phyloP scores from a whole-genome alignment of 2,329 filamentous ascomycete species.

The Fusarium nanum region DNA sequence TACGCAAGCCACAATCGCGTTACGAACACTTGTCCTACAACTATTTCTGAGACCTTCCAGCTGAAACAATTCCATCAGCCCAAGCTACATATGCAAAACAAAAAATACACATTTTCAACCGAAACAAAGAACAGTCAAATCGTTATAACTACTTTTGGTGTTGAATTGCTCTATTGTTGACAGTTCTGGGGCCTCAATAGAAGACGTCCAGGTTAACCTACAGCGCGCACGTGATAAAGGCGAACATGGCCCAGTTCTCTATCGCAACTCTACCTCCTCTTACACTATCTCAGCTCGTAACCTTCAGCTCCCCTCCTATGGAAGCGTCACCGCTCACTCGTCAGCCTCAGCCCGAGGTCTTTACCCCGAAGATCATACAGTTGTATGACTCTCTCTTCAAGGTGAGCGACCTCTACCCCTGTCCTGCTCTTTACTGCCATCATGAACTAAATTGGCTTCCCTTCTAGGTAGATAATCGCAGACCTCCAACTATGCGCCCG shows the following conservation, averaged over 20 bases:
- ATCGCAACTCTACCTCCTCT: conserved; percentile 34
- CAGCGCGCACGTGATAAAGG: conserved; percentile 30
- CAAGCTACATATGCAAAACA: background rate
- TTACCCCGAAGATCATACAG: conserved; percentile 93
- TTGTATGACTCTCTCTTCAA: conserved; percentile 89
- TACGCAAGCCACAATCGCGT: conserved; percentile 25
- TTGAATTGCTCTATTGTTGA: conserved; percentile 7
- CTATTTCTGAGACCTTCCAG: background rate
- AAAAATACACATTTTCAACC: background rate
- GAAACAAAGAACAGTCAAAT: background rate
- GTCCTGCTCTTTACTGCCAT: conserved; percentile 28
- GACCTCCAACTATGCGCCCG: conserved; percentile 29
- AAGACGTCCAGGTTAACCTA: conserved; percentile 7
- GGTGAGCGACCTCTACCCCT: conserved; percentile 54
- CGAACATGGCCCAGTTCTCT: conserved; percentile 28
- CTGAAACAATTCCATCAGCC: background rate
- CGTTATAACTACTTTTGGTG: background rate
- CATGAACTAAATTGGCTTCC: conserved; percentile 34
- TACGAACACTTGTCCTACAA: conserved; percentile 26
- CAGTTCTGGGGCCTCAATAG: conserved; percentile 7
- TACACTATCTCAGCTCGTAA: conserved; percentile 22
- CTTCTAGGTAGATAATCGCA: conserved; percentile 45
- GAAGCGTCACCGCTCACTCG: conserved; percentile 93
- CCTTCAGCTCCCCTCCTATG: conserved; percentile 62
- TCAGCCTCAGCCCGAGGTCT: conserved; percentile 87